Conservation (phyloP, 495 filamentous ascomycete genomes). For the Aspergillus incahuasiensis region DNA sequence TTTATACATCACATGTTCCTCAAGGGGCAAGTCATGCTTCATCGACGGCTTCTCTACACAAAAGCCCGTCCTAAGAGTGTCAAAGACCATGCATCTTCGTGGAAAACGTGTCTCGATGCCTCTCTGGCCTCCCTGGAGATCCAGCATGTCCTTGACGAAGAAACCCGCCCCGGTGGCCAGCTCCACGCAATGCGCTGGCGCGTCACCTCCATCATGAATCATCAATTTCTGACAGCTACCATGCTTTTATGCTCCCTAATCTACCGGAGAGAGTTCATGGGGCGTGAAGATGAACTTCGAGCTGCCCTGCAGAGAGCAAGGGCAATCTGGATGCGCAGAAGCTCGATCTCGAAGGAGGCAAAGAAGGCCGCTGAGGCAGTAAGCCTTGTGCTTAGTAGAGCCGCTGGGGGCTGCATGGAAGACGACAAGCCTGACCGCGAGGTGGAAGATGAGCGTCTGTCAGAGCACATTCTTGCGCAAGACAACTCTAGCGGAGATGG, state of each 20-base stretch:
- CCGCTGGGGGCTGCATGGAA: too few relatives aligned
- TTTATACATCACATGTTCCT: slow-evolving; percentile 30
- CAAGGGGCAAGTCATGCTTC: slow-evolving; percentile 36
- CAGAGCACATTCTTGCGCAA: too few relatives aligned
- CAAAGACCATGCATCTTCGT: slow-evolving; percentile 19
- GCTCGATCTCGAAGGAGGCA: slow-evolving; percentile 20
- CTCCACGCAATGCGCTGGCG: slow-evolving; percentile 23
- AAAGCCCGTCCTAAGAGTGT: slow-evolving; percentile 14
- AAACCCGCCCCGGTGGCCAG: slow-evolving; percentile 24
- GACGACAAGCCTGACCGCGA: too few relatives aligned
- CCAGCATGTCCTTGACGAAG: slow-evolving; percentile 25
- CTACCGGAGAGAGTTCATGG: slow-evolving; percentile 6
- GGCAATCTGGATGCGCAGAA: slow-evolving; percentile 24
- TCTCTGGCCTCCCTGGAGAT: slow-evolving; percentile 18
- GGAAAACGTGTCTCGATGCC: slow-evolving; percentile 19
- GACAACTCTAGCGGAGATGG: too few relatives aligned
- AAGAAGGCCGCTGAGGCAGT: slow-evolving; percentile 22
- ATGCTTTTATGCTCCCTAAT: slow-evolving; percentile 51
- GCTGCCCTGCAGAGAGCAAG: slow-evolving; percentile 19
- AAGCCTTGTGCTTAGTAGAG: slow-evolving; percentile 13
- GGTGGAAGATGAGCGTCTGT: too few relatives aligned
- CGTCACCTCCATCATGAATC: slow-evolving; percentile 21
- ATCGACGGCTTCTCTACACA: slow-evolving; percentile 29
- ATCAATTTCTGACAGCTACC: slow-evolving; percentile 36
- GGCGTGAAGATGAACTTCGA: slow-evolving; percentile 17